phyloP scores from a whole-genome alignment of 2,329 filamentous ascomycete species.

The Sporothrix pallida region DNA sequence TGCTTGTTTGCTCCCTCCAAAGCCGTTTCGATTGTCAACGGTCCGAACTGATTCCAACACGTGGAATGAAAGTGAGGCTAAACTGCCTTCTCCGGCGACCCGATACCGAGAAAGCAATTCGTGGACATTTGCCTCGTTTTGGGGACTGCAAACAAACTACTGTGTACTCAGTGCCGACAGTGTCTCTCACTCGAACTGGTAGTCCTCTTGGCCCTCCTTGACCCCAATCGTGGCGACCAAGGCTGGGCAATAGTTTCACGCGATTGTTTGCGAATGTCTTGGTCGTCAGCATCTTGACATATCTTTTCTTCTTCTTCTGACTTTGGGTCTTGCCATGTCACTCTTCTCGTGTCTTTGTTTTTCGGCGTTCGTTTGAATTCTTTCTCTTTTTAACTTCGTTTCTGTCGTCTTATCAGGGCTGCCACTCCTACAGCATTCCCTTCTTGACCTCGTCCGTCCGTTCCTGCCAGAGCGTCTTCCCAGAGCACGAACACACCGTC shows the following conservation, averaged over 20 bases:
- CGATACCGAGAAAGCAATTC: neutral
- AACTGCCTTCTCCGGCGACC: neutral
- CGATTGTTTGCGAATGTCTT: slow-evolving; percentile 5
- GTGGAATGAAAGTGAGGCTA: neutral
- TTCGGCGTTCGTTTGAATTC: neutral
- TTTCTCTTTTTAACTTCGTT: neutral
- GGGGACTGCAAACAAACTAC: neutral
- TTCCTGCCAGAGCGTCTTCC: slow-evolving; percentile 98
- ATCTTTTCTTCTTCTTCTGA: neutral
- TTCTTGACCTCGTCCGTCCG: slow-evolving; percentile 84
- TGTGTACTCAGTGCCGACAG: neutral
- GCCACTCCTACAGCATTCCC: slow-evolving; percentile 74
- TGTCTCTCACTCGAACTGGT: neutral
- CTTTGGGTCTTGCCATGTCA: neutral
- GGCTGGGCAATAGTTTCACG: neutral
- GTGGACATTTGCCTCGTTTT: too few species aligned
- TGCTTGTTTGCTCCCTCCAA: neutral
- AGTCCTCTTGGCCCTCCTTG: slow-evolving; percentile 6
- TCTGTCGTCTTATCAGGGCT: neutral
- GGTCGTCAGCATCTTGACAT: neutral
- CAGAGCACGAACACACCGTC: slow-evolving; percentile 95
- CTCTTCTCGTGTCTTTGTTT: neutral
- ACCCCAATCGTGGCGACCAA: neutral
- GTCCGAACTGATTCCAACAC: neutral
- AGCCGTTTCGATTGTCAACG: neutral